These are phyloP conservation scores for Cercophora newfieldiana DNA, from an alignment of 495 filamentous ascomycete genomes.

Conservation along the genomic window DNA sequence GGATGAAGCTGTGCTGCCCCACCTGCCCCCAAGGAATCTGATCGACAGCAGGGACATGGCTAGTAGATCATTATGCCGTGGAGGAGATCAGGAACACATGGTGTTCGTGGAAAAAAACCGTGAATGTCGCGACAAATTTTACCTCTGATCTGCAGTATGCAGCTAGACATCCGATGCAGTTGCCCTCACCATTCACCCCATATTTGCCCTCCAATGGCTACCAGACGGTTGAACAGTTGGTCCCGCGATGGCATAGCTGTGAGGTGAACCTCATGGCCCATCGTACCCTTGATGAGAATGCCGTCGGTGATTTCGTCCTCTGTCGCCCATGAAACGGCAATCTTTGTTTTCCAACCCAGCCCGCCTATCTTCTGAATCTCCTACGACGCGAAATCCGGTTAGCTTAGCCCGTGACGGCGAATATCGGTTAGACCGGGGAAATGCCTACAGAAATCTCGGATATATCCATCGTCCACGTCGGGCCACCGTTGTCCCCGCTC, in stretches of 20 bases:
- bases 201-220: conserved; percentile 77
- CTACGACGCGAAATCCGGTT: background rate
- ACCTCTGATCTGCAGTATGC: too few species aligned
- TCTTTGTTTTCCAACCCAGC: conserved; percentile 79
- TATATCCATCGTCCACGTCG: background rate
- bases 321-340: conserved; percentile 74
- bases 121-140: too few species aligned
- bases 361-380: conserved; percentile 82
- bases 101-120: too few species aligned
- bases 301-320: conserved; percentile 74
- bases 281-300: conserved; percentile 60
- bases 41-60: too few species aligned
- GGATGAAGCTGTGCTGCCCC: too few species aligned
- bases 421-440: background rate
- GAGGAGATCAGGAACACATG: too few species aligned
- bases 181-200: conserved; percentile 71
- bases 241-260: conserved; percentile 72
- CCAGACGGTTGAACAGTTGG: conserved; percentile 76
- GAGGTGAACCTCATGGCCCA: conserved; percentile 55
- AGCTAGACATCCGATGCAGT: too few species aligned
- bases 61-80: too few species aligned
- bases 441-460: background rate
- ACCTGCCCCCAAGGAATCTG: too few species aligned
- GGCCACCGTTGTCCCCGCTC: background rate
- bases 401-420: too few species aligned